phyloP scores from a whole-genome alignment of 768 basidiomycete genomes.

The Leccinum fibrillosum region DNA sequence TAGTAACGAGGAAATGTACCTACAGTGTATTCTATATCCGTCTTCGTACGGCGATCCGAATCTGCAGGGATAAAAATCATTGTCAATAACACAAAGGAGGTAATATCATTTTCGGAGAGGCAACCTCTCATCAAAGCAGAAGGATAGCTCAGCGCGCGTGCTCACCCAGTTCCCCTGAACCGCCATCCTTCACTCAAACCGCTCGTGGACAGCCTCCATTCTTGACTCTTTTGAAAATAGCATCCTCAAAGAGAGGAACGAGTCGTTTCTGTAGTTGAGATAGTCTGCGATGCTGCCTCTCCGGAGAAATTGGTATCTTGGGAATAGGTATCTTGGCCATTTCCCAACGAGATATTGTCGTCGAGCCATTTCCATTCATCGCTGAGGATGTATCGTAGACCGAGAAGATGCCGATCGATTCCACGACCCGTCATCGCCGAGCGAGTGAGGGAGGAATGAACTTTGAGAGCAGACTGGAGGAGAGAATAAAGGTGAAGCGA shows the following conservation, averaged over 20 bases:
- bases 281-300: background rate
- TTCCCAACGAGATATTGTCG: background rate
- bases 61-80: constrained; percentile 26
- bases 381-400: constrained; percentile 64
- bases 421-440: constrained; percentile 80
- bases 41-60: constrained; percentile 81
- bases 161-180: constrained; percentile 85
- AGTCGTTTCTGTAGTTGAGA: background rate
- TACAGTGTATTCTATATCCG: constrained; percentile 95
- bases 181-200: constrained; percentile 80
- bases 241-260: constrained; percentile 67
- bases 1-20: constrained; percentile 21
- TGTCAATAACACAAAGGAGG: constrained; percentile 2
- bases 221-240: constrained; percentile 68
- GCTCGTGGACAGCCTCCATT: constrained; percentile 89
- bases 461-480: constrained; percentile 64
- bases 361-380: constrained; percentile 29
- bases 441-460: constrained; percentile 69
- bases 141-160: background rate
- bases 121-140: background rate
- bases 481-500: constrained; percentile 39
- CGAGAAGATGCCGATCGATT: constrained; percentile 89
- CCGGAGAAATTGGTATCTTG: background rate
- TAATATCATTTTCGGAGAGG: background rate
- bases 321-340: constrained; percentile 3